These are phyloP conservation scores for Neonectria faginata DNA, from an alignment of 2,329 filamentous ascomycete species.

Conservation along the genomic window DNA sequence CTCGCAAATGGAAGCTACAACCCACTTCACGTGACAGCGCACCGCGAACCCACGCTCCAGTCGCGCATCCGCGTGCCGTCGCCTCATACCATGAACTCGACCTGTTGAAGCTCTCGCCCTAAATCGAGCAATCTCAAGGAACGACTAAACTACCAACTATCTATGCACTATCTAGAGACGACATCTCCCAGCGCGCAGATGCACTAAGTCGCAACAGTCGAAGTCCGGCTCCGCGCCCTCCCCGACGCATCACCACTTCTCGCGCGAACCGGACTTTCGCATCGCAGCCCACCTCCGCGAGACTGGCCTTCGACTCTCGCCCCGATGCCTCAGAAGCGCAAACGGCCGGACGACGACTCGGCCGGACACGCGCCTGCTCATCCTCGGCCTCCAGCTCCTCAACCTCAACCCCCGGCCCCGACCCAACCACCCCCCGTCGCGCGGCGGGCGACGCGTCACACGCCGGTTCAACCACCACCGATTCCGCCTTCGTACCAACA, in stretches of 20 bases:
- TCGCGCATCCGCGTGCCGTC: slow-evolving; percentile 23
- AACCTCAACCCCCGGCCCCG: slow-evolving; percentile 30
- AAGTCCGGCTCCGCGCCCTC: slow-evolving; percentile 13
- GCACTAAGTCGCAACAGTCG: slow-evolving; percentile 5
- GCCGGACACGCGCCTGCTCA: slow-evolving; percentile 28
- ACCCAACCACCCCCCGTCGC: slow-evolving; percentile 42
- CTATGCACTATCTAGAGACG: background rate
- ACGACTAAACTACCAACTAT: background rate
- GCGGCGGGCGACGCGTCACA: slow-evolving; percentile 57
- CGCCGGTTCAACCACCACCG: slow-evolving; percentile 48
- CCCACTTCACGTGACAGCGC: slow-evolving; percentile 39
- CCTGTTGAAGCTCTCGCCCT: background rate
- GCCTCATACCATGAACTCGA: slow-evolving; percentile 9
- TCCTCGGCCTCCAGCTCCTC: slow-evolving; percentile 19
- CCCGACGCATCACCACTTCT: background rate
- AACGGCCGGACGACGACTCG: slow-evolving; percentile 48
- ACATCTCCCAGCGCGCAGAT: background rate
- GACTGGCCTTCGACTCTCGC: slow-evolving; percentile 5
- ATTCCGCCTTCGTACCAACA: slow-evolving; percentile 28
- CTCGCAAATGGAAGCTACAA: background rate
- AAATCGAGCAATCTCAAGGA: background rate
- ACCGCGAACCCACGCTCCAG: slow-evolving; percentile 23
- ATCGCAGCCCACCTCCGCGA: background rate
- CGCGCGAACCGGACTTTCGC: background rate
- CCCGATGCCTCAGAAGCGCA: slow-evolving; percentile 54